Percentiles rank a stretch among this genome's conserved stretches.
Conservation (phyloP, 768 basidiomycete genomes). For the Mycena epipterygia region DNA sequence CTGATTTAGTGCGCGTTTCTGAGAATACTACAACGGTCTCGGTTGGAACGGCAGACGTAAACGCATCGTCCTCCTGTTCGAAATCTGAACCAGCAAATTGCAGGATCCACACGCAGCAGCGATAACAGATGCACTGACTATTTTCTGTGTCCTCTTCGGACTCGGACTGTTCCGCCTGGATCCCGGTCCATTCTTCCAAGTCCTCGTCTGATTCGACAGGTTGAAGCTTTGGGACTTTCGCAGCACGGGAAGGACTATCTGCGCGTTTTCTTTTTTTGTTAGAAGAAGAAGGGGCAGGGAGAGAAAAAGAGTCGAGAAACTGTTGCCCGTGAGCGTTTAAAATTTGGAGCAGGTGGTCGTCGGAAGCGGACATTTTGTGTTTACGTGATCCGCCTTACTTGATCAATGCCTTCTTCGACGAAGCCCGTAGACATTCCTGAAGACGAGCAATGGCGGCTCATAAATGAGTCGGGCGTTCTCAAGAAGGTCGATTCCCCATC, state of each 20-base stretch:
- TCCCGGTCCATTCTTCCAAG: slow-evolving; percentile 27
- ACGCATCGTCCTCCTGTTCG: slow-evolving; percentile 63
- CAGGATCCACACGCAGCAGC: neutral
- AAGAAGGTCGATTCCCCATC: slow-evolving; percentile 47
- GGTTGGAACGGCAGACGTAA: slow-evolving; percentile 47
- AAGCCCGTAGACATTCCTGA: slow-evolving; percentile 60
- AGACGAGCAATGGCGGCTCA: slow-evolving; percentile 84
- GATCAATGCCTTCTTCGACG: slow-evolving; percentile 9
- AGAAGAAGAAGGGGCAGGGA: slow-evolving; percentile 23
- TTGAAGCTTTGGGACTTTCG: slow-evolving; percentile 27
- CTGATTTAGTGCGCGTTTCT: slow-evolving; percentile 41
- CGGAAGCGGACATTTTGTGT: slow-evolving; percentile 37
- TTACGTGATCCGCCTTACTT: slow-evolving; percentile 9
- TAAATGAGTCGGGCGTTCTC: slow-evolving; percentile 75
- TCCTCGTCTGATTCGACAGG: slow-evolving; percentile 20
- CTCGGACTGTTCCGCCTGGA: slow-evolving; percentile 33
- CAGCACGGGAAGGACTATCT: slow-evolving; percentile 17
- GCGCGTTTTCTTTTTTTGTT: slow-evolving; percentile 41
- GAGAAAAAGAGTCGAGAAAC: slow-evolving; percentile 60
- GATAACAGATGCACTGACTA: slow-evolving; percentile 17
- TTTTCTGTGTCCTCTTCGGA: slow-evolving; percentile 43
- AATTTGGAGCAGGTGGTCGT: slow-evolving; percentile 55
- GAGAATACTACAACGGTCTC: slow-evolving; percentile 73
- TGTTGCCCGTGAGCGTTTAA: slow-evolving; percentile 62
- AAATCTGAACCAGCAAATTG: slow-evolving; percentile 42